Percentiles rank a stretch among this genome's conserved stretches.
Evolutionary conservation across 805 yeast species (phyloP).

Genomic region (Yamadazyma sp.): DNA sequence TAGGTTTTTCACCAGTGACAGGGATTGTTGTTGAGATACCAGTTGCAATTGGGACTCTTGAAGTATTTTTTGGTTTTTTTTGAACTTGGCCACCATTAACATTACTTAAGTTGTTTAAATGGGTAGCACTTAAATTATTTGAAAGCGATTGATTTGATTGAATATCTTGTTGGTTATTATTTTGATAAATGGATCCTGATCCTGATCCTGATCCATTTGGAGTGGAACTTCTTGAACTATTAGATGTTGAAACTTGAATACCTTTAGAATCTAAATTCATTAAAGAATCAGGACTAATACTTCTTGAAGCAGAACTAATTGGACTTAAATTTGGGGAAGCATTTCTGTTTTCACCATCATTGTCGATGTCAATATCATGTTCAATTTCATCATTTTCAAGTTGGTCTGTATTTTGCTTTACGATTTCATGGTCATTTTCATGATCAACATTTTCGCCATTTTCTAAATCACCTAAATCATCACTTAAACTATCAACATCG

Average conservation of each 20-base stretch:
- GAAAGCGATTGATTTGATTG: conserved; percentile 6
- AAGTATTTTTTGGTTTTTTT: conserved; percentile 34
- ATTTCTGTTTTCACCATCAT: conserved; percentile 1
- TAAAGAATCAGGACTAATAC: conserved; percentile 43
- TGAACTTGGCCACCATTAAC: not conserved
- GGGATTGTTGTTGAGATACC: conserved; percentile 79
- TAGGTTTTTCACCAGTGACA: conserved; percentile 68
- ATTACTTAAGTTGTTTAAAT: not conserved
- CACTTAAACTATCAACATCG: conserved; percentile 6
- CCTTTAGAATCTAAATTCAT: conserved; percentile 25
- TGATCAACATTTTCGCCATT: conserved; percentile 19
- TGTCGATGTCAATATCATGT: conserved; percentile 9
- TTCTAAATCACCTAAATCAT: conserved; percentile 5
- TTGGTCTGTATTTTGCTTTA: conserved; percentile 9
- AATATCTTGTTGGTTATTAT: not conserved
- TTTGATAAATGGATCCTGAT: conserved; percentile 3
- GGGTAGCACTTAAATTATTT: conserved; percentile 1
- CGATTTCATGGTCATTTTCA: conserved; percentile 1
- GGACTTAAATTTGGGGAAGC: conserved; percentile 20
- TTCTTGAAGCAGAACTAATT: conserved; percentile 35
- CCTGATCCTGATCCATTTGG: conserved; percentile 3
- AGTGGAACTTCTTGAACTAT: conserved; percentile 31
- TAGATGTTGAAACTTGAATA: conserved; percentile 23
- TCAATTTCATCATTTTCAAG: conserved; percentile 20
- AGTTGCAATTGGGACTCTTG: conserved; percentile 57